A percentile compares a stretch with the other conserved stretches of the same genome.
Conservation (phyloP, 495 filamentous ascomycete genomes). For the Penicillium ucsense region DNA sequence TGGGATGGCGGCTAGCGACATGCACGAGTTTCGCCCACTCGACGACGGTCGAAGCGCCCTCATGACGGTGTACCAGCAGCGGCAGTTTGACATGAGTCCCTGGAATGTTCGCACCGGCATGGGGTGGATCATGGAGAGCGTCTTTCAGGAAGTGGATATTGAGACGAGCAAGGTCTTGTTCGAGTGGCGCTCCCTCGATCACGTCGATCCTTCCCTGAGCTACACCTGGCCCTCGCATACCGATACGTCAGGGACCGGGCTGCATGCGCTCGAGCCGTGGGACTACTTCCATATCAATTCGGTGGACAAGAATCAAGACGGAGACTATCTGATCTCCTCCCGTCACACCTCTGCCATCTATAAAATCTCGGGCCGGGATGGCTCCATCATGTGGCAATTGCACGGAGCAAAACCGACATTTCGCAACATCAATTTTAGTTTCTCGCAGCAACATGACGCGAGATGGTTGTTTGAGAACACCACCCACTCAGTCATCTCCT, state of each 20-base stretch:
- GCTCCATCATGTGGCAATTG: slow-evolving; percentile 48
- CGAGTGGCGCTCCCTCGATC: slow-evolving; percentile 44
- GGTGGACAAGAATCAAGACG: slow-evolving; percentile 46
- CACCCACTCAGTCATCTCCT: slow-evolving; percentile 41
- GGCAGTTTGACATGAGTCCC: slow-evolving; percentile 41
- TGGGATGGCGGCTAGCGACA: slow-evolving; percentile 39
- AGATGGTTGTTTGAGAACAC: slow-evolving; percentile 43
- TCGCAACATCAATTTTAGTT: slow-evolving; percentile 40
- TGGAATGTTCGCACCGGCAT: slow-evolving; percentile 40
- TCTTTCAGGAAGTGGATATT: slow-evolving; percentile 43
- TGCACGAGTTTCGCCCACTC: slow-evolving; percentile 43
- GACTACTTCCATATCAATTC: slow-evolving; percentile 61
- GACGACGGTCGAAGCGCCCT: slow-evolving; percentile 41
- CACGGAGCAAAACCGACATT: slow-evolving; percentile 42
- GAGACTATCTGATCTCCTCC: slow-evolving; percentile 51
- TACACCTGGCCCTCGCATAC: slow-evolving; percentile 37
- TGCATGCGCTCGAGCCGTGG: slow-evolving; percentile 40
- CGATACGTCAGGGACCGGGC: slow-evolving; percentile 37
- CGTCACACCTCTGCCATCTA: slow-evolving; percentile 49
- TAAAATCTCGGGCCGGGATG: slow-evolving; percentile 50
- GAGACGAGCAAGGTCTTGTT: slow-evolving; percentile 41
- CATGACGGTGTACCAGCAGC: slow-evolving; percentile 48
- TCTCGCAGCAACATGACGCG: slow-evolving; percentile 56
- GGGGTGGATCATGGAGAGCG: slow-evolving; percentile 42
- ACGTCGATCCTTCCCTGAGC: slow-evolving; percentile 36